Evolutionary conservation across 2,329 filamentous ascomycete species (phyloP), one percentile per base, ranked within the genome.

Genomic region (Epichloe glyceriae): DNA sequence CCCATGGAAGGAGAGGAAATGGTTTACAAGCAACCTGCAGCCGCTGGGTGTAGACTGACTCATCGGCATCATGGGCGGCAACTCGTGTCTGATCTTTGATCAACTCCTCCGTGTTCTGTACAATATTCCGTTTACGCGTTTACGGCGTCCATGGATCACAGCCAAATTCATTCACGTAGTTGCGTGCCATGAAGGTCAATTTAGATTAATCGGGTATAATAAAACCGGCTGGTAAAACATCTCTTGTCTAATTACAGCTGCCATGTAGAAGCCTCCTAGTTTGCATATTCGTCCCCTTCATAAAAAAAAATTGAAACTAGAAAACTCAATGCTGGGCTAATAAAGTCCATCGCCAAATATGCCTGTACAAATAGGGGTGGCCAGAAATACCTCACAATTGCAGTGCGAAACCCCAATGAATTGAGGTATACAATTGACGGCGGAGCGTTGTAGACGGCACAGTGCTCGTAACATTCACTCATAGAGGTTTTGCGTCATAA

Each of bases 1-100:
- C 54, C 77, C 79, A 1, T 73, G 72, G 62, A 67, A 64, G 11
- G 73, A 75, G 60, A 70, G 74, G 44, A 66, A 66, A 43, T 79
- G 73, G 71, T 68, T 83, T 17, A 63, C 67, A 12, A 73, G 70
- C 55, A 67, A 64, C 3, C 53, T 78, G 3, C 52, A 72, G 59
- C 53, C 65, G 54, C n/a, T 61, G 57, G 37, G 61, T 53, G 47
- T 49, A 14, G 40, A 40, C 4, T 51, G 41, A 50, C 15, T 33
- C 45, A 35, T n/a, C 4, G 20, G 5, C 14, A 2, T 17, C 45
- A 20, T 2, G 12, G 26, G 1, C 26, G 8, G 8, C 26, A 30
- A 30, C 8, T 30, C 26, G 3, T 30, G 7, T 7, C 8, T 4
- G 8, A 30, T 30, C 26, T 20, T n/a, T 34, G 2, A 22, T 7